Evolutionary conservation across 371 early-diverging fungal species (phyloP), one percentile per base, ranked within the genome.

Genomic region (Lichtheimia ramosa): DNA sequence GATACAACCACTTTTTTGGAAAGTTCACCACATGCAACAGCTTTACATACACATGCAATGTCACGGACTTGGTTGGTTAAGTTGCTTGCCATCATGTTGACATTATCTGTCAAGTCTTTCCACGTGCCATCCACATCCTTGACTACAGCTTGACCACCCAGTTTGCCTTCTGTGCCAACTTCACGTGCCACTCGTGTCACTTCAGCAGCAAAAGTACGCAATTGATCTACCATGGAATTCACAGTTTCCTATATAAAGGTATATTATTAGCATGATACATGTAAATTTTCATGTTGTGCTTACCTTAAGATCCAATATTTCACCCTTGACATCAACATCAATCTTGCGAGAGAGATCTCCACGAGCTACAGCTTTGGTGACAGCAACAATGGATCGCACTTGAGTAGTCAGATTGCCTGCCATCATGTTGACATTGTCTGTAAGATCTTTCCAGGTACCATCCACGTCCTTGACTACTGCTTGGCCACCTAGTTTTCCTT

Each of bases 61-160:
- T 69, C 73, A 24, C 66, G 66, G 10, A 85, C 76, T 60, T 85
- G 85, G 20, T 73, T 66, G 5, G 85, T 85, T 6, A 85, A 52
- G 34, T 85, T 85, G 56, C 69, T 53, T 0, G 85, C 83, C 85
- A 85, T 55, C 65, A 73, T 69, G 42, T 85, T 85, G 52, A 85
- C 82, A 56, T 80, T 84, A 39, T 82, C 78, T 0, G 87, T 90
- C 49, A 90, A 66, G 27, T 86, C 87, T 54, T 84, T 86, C 90
- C 90, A 90, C 0, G 84, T 86, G 15, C 90, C 90, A 51, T 73
- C 86, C 0, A 87, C 86, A 27, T 73, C 84, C 27, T 79, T 70
- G 3, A 88, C 84, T 2, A 53, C 58, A 0, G 82, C 83, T 53
- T 83, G 83, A 1, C 80, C 79, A 18, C 85, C 84, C 0, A 87